phyloP scores from a whole-genome alignment of 1,284 basidiomycete genomes.

The Erythrobasidium hasegawianum region DNA sequence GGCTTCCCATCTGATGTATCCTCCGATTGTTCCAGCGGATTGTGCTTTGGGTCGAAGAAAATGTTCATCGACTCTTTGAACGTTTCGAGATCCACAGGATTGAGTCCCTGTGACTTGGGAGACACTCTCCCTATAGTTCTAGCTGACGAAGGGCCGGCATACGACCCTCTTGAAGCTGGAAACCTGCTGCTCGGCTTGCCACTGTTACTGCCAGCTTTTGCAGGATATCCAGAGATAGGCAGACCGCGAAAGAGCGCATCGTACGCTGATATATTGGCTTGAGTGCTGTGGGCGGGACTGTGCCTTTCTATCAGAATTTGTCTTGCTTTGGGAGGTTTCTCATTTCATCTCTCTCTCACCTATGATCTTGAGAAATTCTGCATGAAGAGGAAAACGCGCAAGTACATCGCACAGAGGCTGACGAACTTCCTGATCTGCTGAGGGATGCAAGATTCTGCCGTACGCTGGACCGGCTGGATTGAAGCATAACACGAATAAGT shows the following conservation, averaged over 20 bases:
- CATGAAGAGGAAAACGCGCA: conserved; percentile 30
- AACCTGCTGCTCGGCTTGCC: not conserved
- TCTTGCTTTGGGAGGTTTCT: too few species aligned
- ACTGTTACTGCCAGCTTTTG: not conserved
- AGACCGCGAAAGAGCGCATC: conserved; percentile 24
- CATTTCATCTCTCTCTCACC: not conserved
- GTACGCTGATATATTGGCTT: conserved; percentile 11
- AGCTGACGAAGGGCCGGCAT: not conserved
- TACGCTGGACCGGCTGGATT: too few species aligned
- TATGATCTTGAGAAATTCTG: conserved; percentile 18
- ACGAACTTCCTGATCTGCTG: too few species aligned
- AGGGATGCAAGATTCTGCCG: too few species aligned
- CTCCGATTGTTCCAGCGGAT: not conserved
- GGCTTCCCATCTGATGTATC: not conserved
- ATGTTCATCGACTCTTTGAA: not conserved
- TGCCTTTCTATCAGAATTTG: not conserved
- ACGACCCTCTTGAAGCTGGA: not conserved
- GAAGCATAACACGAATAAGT: too few species aligned
- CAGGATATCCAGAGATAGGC: not conserved
- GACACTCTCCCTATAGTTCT: not conserved
- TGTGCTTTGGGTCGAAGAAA: not conserved
- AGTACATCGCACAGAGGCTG: conserved; percentile 11
- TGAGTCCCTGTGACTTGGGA: not conserved
- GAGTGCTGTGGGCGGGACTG: not conserved
- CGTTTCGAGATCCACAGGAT: not conserved